These are phyloP conservation scores for Rutidosis leptorrhynchoides DNA, from an alignment of 129 eudicot species.

Conservation along the genomic window DNA sequence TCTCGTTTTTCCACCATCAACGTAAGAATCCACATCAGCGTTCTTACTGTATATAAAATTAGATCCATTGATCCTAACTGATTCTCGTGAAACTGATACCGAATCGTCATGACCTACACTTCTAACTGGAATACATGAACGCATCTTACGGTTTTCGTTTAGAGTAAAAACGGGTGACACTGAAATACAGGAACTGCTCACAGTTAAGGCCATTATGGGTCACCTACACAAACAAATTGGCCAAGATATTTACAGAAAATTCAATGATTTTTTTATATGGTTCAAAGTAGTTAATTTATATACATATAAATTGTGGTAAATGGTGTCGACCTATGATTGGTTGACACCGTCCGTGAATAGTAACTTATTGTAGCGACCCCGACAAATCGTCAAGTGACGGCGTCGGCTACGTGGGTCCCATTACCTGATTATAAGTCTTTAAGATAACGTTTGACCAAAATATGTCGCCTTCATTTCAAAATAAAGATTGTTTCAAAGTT, in stretches of 20 bases:
- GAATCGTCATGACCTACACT: slow-evolving; percentile 37
- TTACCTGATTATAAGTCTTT: too few species aligned
- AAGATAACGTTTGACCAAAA: too few species aligned
- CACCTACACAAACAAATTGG: not conserved
- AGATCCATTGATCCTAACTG: slow-evolving; percentile 37
- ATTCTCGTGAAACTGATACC: slow-evolving; percentile 26
- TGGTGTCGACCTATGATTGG: too few species aligned
- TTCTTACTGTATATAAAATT: slow-evolving; percentile 26
- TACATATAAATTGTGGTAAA: too few species aligned
- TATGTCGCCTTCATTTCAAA: too few species aligned
- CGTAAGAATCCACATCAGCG: slow-evolving; percentile 20
- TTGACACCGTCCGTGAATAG: too few species aligned
- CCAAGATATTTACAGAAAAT: not conserved
- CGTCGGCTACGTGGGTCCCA: too few species aligned
- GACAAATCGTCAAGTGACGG: too few species aligned
- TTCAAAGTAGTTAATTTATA: not conserved
- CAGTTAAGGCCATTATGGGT: not conserved
- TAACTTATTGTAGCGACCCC: too few species aligned
- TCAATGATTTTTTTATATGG: not conserved
- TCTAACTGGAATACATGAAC: slow-evolving; percentile 27
- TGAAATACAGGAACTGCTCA: slow-evolving; percentile 3
- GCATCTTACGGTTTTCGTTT: slow-evolving; percentile 27
- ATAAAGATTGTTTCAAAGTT: too few species aligned
- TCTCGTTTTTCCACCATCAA: slow-evolving; percentile 19
- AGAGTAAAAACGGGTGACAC: slow-evolving; percentile 27